A percentile compares a stretch with the other conserved stretches of the same genome.
These are phyloP conservation scores for Fistulifera solaris DNA, from an alignment of 108 stramenopile species.

Conservation along the genomic window DNA sequence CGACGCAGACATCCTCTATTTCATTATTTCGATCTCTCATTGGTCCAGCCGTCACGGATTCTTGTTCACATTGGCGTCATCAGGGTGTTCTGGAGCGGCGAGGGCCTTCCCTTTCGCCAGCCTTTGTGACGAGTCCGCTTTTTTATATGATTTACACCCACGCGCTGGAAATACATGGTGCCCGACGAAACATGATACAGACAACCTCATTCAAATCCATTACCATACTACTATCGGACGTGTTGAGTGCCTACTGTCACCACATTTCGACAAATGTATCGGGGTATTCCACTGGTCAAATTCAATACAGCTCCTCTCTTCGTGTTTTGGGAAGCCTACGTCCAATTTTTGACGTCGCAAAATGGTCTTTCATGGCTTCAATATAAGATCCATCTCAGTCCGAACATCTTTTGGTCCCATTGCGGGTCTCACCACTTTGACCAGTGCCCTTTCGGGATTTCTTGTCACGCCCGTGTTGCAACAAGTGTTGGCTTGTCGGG, in stretches of 20 bases:
- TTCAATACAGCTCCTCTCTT: constrained; percentile 50
- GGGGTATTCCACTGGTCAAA: constrained; percentile 36
- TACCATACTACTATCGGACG: constrained; percentile 28
- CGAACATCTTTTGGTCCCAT: constrained; percentile 68
- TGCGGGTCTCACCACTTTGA: constrained; percentile 58
- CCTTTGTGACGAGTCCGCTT: constrained; percentile 56
- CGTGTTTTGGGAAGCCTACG: constrained; percentile 74
- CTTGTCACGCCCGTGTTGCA: constrained; percentile 38
- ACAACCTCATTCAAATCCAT: constrained; percentile 44
- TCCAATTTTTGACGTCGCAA: constrained; percentile 64
- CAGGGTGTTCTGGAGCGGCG: constrained; percentile 40
- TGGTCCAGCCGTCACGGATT: constrained; percentile 63
- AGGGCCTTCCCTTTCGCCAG: constrained; percentile 65
- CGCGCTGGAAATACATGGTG: constrained; percentile 45
- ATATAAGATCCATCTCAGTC: constrained; percentile 60
- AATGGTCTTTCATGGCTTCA: constrained; percentile 75
- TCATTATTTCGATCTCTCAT: constrained; percentile 66
- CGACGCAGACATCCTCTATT: too few relatives aligned
- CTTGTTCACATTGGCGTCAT: constrained; percentile 60
- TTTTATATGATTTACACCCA: constrained; percentile 46
- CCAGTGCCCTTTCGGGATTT: constrained; percentile 56
- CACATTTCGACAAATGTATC: background rate
- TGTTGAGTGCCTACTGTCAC: constrained; percentile 4
- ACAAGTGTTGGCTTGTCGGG: constrained; percentile 43
- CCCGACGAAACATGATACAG: constrained; percentile 42